phyloP scores from a whole-genome alignment of 2,329 filamentous ascomycete species.

The Xylariales sp. region DNA sequence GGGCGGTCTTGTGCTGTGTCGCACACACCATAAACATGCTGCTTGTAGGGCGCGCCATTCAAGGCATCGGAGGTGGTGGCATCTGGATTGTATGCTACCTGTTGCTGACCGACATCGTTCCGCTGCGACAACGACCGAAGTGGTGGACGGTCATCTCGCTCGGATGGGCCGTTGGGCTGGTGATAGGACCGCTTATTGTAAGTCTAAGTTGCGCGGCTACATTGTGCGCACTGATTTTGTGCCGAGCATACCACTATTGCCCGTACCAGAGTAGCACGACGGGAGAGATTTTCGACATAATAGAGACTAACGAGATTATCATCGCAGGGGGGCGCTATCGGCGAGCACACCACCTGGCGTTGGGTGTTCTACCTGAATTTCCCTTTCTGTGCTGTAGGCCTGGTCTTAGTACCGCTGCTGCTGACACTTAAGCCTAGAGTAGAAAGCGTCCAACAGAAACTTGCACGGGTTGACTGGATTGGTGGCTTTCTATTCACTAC shows the following conservation, averaged over 20 bases:
- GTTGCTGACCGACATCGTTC: slow-evolving; percentile 39
- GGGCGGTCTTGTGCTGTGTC: slow-evolving; percentile 8
- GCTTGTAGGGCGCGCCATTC: slow-evolving; percentile 37
- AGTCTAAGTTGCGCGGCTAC: slow-evolving; percentile 18
- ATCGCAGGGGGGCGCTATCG: slow-evolving; percentile 27
- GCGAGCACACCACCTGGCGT: slow-evolving; percentile 4
- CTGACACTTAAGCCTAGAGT: slow-evolving; percentile 27
- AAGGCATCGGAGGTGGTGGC: slow-evolving; percentile 30
- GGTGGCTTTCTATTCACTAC: slow-evolving; percentile 12
- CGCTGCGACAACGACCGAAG: slow-evolving; percentile 38
- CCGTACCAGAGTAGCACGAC: too few species aligned
- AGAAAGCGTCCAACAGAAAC: slow-evolving; percentile 2
- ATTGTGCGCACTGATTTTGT: too few species aligned
- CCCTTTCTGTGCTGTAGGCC: slow-evolving; percentile 21
- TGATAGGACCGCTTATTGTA: slow-evolving; percentile 6
- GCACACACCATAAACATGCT: slow-evolving; percentile 26
- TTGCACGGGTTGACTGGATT: slow-evolving; percentile 9
- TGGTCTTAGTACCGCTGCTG: slow-evolving; percentile 21
- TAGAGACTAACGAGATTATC: too few species aligned
- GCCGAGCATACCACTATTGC: too few species aligned
- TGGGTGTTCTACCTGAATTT: slow-evolving; percentile 33
- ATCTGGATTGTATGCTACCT: slow-evolving; percentile 15
- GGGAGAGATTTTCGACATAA: too few species aligned
- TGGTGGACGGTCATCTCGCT: slow-evolving; percentile 19
- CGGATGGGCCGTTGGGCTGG: slow-evolving; percentile 5